phyloP scores from a whole-genome alignment of 2,329 filamentous ascomycete genomes.

The Talaromyces sp. region DNA sequence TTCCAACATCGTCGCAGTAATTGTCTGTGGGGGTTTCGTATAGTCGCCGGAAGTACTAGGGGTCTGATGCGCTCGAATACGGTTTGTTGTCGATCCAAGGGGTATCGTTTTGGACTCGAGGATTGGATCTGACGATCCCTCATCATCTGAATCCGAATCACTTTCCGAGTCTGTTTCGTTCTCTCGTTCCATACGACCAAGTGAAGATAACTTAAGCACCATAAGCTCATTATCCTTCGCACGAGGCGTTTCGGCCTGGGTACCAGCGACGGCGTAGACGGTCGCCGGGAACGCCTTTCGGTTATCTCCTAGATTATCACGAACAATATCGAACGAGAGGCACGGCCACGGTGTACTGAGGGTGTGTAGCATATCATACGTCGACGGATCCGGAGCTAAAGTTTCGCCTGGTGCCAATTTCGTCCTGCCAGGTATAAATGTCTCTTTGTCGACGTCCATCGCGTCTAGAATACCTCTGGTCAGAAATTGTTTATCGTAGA shows the following conservation, averaged over 20 bases:
- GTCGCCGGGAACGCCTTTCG: conserved; percentile 93
- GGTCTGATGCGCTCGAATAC: conserved; percentile 82
- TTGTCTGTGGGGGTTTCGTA: conserved; percentile 70
- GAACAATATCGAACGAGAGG: conserved; percentile 89
- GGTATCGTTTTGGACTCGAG: conserved; percentile 90
- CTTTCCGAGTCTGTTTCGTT: conserved; percentile 68
- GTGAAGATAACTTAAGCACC: conserved; percentile 92
- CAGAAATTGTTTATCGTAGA: conserved; percentile 19
- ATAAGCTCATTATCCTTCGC: conserved; percentile 88
- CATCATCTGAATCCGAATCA: conserved; percentile 69
- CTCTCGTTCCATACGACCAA: conserved; percentile 79
- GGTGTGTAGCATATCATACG: conserved; percentile 96
- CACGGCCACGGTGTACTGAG: conserved; percentile 96
- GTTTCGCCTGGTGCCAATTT: conserved; percentile 89
- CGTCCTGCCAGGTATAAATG: conserved; percentile 92
- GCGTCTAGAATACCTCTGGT: conserved; percentile 52
- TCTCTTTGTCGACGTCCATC: conserved; percentile 92
- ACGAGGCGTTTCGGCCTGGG: conserved; percentile 75
- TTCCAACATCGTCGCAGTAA: conserved; percentile 91
- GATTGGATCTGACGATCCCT: conserved; percentile 77
- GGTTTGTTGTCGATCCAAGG: conserved; percentile 83
- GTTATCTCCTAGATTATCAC: conserved; percentile 80
- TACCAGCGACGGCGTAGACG: conserved; percentile 91
- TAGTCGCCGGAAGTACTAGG: conserved; percentile 63
- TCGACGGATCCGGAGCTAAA: conserved; percentile 84